phyloP scores from a whole-genome alignment of 2,329 filamentous ascomycete genomes.

The Stromatinia cepivora region DNA sequence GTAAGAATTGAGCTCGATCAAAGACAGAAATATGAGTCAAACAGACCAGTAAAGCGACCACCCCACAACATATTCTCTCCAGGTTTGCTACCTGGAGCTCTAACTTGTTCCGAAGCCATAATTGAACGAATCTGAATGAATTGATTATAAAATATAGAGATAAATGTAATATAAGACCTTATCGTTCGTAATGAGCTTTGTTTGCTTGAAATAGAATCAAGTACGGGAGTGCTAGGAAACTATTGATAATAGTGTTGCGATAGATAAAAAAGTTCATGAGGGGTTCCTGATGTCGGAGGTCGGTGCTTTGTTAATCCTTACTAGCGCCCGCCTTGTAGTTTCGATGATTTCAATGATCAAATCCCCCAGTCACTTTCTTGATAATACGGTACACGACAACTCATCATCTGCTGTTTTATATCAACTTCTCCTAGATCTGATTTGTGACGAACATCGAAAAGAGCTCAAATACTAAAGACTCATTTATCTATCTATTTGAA shows the following conservation, averaged over 20 bases:
- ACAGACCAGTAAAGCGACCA: constrained; percentile 58
- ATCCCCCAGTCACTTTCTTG: background rate
- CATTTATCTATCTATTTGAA: background rate
- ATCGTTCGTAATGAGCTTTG: background rate
- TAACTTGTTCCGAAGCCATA: constrained; percentile 36
- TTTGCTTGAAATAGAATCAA: background rate
- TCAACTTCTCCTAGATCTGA: background rate
- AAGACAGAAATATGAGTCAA: constrained; percentile 5
- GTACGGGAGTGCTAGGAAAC: constrained; percentile 7
- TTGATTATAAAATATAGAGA: background rate
- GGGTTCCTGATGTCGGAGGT: constrained; percentile 14
- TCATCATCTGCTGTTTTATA: constrained; percentile 13
- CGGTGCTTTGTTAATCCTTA: constrained; percentile 10
- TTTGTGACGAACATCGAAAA: background rate
- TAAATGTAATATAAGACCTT: background rate
- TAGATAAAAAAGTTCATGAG: background rate
- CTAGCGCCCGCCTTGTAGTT: constrained; percentile 9
- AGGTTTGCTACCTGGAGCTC: constrained; percentile 36
- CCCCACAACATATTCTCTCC: constrained; percentile 53
- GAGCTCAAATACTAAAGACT: background rate
- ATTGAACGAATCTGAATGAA: constrained; percentile 25
- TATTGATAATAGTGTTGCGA: constrained; percentile 20
- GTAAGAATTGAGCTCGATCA: constrained; percentile 17
- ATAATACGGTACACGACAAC: constrained; percentile 14
- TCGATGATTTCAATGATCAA: too few species aligned